Percentiles rank a stretch among this genome's conserved stretches.
These are phyloP conservation scores for Trichocladium antarcticum DNA, from an alignment of 495 filamentous ascomycete species.

Conservation along the genomic window DNA sequence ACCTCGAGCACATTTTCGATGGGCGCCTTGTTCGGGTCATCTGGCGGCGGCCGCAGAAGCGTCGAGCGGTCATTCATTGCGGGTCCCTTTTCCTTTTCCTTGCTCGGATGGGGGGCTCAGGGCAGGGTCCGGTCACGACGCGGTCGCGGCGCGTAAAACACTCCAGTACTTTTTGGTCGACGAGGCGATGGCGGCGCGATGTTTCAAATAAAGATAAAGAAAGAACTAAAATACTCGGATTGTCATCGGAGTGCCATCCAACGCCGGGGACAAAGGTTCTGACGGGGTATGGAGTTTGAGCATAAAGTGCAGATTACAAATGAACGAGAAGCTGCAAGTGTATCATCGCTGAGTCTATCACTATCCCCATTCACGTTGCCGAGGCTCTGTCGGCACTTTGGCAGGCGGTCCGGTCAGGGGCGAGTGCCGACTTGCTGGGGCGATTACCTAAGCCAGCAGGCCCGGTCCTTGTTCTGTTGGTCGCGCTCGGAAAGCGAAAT, in stretches of 20 bases:
- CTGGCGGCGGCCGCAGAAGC: conserved; percentile 62
- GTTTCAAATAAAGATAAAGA: not conserved
- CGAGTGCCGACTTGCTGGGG: too few relatives aligned
- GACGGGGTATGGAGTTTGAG: too few relatives aligned
- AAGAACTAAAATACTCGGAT: not conserved
- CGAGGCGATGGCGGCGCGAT: not conserved
- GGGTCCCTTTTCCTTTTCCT: not conserved
- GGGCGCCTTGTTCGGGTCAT: conserved; percentile 57
- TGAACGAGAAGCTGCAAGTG: too few relatives aligned
- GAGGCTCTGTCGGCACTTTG: conserved; percentile 3
- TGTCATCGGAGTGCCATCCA: not conserved
- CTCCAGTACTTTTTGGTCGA: too few relatives aligned
- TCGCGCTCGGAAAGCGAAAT: too few relatives aligned
- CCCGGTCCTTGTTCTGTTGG: too few relatives aligned
- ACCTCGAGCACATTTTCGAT: conserved; percentile 88
- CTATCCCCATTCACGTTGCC: not conserved
- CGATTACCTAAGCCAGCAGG: too few relatives aligned
- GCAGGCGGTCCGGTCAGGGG: too few relatives aligned
- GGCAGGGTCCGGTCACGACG: not conserved
- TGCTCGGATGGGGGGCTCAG: not conserved
- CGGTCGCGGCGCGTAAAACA: conserved; percentile 1
- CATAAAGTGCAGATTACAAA: too few relatives aligned
- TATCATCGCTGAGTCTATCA: too few relatives aligned
- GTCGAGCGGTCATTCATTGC: conserved; percentile 39
- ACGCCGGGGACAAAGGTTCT: not conserved